phyloP scores from a whole-genome alignment of 768 basidiomycete genomes.

The Leccinum disarticulatum region DNA sequence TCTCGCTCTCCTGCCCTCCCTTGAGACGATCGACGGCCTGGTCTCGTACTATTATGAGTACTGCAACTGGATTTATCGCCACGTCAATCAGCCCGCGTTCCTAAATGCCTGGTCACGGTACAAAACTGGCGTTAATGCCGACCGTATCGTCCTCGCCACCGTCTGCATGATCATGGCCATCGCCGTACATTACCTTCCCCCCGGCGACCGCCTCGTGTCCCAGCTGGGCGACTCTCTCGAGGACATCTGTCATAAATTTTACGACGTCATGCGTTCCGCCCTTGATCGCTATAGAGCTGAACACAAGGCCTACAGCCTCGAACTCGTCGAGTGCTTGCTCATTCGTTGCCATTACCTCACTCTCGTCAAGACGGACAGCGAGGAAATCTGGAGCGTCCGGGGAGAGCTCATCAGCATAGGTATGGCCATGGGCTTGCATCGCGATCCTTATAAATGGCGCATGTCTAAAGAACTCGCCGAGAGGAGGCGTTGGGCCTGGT shows the following conservation, averaged over 20 bases:
- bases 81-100: conserved; percentile 67
- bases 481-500: conserved; percentile 86
- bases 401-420: conserved; percentile 74
- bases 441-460: conserved; percentile 79
- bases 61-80: conserved; percentile 86
- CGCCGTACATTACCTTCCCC: conserved; percentile 69
- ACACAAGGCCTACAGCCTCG: conserved; percentile 60
- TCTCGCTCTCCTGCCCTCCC: conserved; percentile 59
- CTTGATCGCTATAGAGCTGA: conserved; percentile 63
- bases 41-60: conserved; percentile 80
- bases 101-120: conserved; percentile 68
- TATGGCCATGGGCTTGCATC: conserved; percentile 82
- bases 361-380: conserved; percentile 70
- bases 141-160: conserved; percentile 69
- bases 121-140: conserved; percentile 63
- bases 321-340: conserved; percentile 74
- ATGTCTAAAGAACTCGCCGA: conserved; percentile 71
- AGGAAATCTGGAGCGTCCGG: conserved; percentile 76
- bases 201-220: conserved; percentile 60
- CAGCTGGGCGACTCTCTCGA: conserved; percentile 51
- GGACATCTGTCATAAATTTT: conserved; percentile 64
- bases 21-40: conserved; percentile 70
- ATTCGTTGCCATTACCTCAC: conserved; percentile 71
- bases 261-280: conserved; percentile 64
- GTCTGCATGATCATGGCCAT: conserved; percentile 75